These are phyloP conservation scores for Coniophora puteana DNA, from an alignment of 1,284 basidiomycete genomes.

Conservation along the genomic window DNA sequence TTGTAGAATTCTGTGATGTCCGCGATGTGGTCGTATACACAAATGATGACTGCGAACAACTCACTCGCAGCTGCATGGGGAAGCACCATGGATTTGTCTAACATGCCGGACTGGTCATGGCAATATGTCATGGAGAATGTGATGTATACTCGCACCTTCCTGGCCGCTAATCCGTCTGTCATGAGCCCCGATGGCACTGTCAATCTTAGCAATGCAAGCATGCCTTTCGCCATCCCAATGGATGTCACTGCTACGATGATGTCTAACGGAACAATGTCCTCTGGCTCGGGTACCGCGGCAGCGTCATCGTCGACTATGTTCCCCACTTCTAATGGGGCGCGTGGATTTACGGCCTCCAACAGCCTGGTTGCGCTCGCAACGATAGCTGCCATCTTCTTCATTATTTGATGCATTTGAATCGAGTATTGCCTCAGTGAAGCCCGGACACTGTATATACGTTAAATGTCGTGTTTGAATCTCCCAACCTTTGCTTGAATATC, in stretches of 20 bases:
- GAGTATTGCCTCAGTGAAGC: too few species aligned
- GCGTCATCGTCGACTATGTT: conserved; percentile 21
- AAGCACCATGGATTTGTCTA: conserved; percentile 50
- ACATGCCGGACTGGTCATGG: conserved; percentile 53
- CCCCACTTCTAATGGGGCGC: not conserved
- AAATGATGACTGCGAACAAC: conserved; percentile 45
- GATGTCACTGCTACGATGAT: conserved; percentile 41
- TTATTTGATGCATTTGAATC: too few species aligned
- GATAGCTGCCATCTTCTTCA: not conserved
- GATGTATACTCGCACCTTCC: conserved; percentile 56
- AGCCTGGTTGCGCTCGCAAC: not conserved
- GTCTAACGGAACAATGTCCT: conserved; percentile 23
- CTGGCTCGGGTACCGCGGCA: conserved; percentile 23
- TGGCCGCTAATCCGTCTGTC: conserved; percentile 58
- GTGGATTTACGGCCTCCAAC: not conserved
- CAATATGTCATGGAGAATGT: conserved; percentile 52
- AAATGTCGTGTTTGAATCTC: too few species aligned
- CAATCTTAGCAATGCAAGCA: conserved; percentile 42
- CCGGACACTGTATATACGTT: too few species aligned
- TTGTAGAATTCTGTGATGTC: conserved; percentile 45
- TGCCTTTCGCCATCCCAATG: conserved; percentile 53
- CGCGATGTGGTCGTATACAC: conserved; percentile 50
- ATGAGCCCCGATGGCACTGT: conserved; percentile 48
- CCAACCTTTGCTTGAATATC: too few species aligned
- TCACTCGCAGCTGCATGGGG: conserved; percentile 57